Evolutionary conservation across 163 green algal species (phyloP).

Genomic region (Scenedesmus sp.): DNA sequence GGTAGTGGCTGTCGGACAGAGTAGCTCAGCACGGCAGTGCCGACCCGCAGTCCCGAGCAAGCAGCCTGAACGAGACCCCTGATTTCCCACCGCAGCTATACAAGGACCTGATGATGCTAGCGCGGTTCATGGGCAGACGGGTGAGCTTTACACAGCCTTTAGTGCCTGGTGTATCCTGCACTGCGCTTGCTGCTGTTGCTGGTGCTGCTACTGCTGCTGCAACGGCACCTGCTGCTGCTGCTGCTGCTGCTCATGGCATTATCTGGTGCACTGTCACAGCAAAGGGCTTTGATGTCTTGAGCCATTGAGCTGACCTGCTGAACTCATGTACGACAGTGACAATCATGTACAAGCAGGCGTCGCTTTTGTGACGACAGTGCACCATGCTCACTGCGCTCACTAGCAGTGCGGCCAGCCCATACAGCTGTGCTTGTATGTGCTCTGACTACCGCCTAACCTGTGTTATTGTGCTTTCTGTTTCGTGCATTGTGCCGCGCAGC

Average conservation of each 20-base stretch:
- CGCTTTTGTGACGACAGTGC: background rate
- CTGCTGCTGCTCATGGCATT: background rate
- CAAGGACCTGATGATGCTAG: conserved; percentile 69
- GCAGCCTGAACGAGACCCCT: background rate
- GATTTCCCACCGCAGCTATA: conserved; percentile 58
- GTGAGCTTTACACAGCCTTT: conserved; percentile 32
- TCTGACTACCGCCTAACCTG: no score
- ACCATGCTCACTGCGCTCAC: background rate
- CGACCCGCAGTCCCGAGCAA: background rate
- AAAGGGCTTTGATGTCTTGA: background rate
- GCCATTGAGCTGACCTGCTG: background rate
- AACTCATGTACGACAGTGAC: background rate
- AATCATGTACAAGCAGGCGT: background rate
- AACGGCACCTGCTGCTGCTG: background rate
- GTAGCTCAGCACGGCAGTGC: background rate
- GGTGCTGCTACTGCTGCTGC: background rate
- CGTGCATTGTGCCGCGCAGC: conserved; percentile 39
- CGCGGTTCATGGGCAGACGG: conserved; percentile 61
- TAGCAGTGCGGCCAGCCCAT: background rate
- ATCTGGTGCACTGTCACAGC: background rate
- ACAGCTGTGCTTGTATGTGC: background rate
- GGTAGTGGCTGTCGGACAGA: conserved; percentile 37
- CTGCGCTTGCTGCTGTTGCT: background rate
- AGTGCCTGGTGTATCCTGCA: background rate
- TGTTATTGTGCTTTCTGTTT: background rate